These are phyloP conservation scores for Mrakia frigida DNA, from an alignment of 768 basidiomycete species.

Conservation along the genomic window DNA sequence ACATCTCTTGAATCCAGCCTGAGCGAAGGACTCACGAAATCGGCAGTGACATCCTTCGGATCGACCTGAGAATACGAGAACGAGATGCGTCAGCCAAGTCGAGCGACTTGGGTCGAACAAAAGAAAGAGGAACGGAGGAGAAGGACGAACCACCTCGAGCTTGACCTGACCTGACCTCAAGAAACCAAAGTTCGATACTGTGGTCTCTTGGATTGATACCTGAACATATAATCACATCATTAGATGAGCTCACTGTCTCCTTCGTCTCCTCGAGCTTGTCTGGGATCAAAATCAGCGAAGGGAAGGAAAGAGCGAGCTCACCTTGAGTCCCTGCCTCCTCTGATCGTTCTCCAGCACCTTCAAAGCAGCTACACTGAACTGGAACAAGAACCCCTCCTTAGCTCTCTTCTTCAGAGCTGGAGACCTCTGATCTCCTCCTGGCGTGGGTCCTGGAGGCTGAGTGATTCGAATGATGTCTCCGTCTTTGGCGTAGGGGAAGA, in stretches of 20 bases:
- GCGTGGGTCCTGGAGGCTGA: not conserved
- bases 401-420: not conserved
- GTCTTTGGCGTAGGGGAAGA: constrained; percentile 22
- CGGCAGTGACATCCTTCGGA: constrained; percentile 46
- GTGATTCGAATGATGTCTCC: constrained; percentile 17
- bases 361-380: constrained; percentile 5
- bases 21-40: constrained; percentile 32
- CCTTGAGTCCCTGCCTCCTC: not conserved
- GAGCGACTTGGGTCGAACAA: not conserved
- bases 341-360: constrained; percentile 14
- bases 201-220: constrained; percentile 22
- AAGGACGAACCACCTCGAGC: constrained; percentile 25
- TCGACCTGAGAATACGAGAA: constrained; percentile 55
- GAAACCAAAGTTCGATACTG: constrained; percentile 6
- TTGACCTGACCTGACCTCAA: constrained; percentile 2
- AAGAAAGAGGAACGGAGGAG: not conserved
- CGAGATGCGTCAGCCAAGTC: not conserved
- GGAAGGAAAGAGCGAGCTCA: not conserved
- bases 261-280: no score
- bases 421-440: not conserved
- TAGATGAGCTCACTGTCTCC: no score
- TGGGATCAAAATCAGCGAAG: not conserved
- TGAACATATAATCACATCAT: not conserved
- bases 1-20: not conserved
- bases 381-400: constrained; percentile 14